phyloP scores from a whole-genome alignment of 2,329 filamentous ascomycete species.

The Clarireedia sp. region DNA sequence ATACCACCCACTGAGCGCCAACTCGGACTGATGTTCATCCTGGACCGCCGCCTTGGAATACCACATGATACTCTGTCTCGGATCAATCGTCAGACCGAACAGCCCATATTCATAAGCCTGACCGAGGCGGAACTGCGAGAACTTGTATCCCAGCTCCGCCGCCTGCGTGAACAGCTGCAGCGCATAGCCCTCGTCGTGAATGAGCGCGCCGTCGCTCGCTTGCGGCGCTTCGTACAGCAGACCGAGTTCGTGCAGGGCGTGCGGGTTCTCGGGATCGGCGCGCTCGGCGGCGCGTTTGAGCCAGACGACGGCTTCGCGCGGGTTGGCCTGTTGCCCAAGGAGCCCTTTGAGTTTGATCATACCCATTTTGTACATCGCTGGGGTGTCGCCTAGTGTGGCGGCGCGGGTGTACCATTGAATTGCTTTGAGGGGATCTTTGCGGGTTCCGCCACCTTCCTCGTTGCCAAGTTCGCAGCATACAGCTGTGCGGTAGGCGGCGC shows the following conservation, averaged over 20 bases:
- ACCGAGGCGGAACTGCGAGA: slow-evolving; percentile 84
- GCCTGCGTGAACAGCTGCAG: slow-evolving; percentile 77
- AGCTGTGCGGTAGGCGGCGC: slow-evolving; percentile 86
- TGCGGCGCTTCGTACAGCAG: slow-evolving; percentile 49
- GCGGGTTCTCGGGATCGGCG: slow-evolving; percentile 83
- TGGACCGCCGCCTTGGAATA: slow-evolving; percentile 87
- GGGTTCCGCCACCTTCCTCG: slow-evolving; percentile 88
- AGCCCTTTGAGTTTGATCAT: slow-evolving; percentile 93
- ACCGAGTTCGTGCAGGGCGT: slow-evolving; percentile 84
- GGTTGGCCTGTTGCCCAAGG: slow-evolving; percentile 76
- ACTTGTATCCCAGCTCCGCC: slow-evolving; percentile 86
- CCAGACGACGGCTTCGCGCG: slow-evolving; percentile 83
- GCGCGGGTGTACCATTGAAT: slow-evolving; percentile 98
- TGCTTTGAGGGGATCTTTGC: slow-evolving; percentile 83
- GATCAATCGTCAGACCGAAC: slow-evolving; percentile 74
- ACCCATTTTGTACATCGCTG: slow-evolving; percentile 97
- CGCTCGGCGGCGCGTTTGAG: slow-evolving; percentile 85
- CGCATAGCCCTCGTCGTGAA: slow-evolving; percentile 76
- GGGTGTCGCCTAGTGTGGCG: slow-evolving; percentile 79
- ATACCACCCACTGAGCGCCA: slow-evolving; percentile 86
- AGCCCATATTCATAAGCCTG: slow-evolving; percentile 84
- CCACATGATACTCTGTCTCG: slow-evolving; percentile 82
- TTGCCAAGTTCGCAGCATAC: slow-evolving; percentile 96
- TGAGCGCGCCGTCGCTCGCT: slow-evolving; percentile 56
- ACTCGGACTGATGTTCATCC: slow-evolving; percentile 87